Percentiles rank a stretch among this genome's conserved stretches.
Conservation (phyloP, 2,329 filamentous ascomycete species). For the Clarireedia hainanense region DNA sequence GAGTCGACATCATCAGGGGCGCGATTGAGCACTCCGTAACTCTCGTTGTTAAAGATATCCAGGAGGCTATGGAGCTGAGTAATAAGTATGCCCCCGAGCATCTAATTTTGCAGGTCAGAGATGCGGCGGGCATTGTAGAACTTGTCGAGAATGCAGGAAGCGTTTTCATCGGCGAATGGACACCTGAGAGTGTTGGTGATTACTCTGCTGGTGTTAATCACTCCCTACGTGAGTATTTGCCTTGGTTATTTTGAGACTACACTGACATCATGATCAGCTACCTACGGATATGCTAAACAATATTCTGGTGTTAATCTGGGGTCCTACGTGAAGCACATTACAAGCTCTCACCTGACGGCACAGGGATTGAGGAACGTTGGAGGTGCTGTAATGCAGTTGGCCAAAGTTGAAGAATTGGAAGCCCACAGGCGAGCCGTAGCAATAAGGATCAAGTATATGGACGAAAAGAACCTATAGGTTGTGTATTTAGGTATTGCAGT, state of each 20-base stretch:
- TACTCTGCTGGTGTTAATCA: conserved; percentile 98
- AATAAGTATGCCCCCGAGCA: conserved; percentile 96
- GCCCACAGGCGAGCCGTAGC: conserved; percentile 75
- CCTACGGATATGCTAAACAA: conserved; percentile 96
- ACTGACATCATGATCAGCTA: conserved; percentile 50
- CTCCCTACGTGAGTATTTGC: conserved; percentile 70
- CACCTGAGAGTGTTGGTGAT: conserved; percentile 93
- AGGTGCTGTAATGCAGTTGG: conserved; percentile 85
- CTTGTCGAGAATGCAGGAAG: conserved; percentile 89
- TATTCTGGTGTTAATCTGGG: conserved; percentile 96
- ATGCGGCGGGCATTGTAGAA: conserved; percentile 67
- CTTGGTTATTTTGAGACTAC: not conserved
- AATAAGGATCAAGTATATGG: conserved; percentile 47
- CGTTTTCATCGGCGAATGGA: conserved; percentile 94
- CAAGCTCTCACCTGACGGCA: conserved; percentile 79
- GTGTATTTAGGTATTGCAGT: not conserved
- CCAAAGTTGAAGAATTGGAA: conserved; percentile 88
- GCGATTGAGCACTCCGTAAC: conserved; percentile 89
- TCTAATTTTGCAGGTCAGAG: conserved; percentile 79
- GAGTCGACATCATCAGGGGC: conserved; percentile 87
- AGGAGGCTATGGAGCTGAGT: conserved; percentile 72
- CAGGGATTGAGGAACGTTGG: conserved; percentile 83
- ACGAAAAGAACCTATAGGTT: conserved; percentile 20
- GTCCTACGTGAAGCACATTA: conserved; percentile 97
- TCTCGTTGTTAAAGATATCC: conserved; percentile 61